A percentile compares a stretch with the other conserved stretches of the same genome.
These are phyloP conservation scores for Sabuloglossum arenarium DNA, from an alignment of 495 filamentous ascomycete genomes.

Conservation along the genomic window DNA sequence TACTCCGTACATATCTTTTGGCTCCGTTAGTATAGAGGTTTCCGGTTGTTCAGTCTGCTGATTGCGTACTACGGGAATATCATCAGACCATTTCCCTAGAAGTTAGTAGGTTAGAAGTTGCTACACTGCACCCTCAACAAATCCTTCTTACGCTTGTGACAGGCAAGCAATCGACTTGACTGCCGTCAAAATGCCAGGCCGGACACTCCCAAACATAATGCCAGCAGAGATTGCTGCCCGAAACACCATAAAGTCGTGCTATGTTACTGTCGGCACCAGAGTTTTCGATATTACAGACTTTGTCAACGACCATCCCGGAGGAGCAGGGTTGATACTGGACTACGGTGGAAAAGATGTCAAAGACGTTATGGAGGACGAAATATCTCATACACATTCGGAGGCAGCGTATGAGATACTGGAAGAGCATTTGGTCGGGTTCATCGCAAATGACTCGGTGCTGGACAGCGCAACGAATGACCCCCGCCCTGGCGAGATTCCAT, in stretches of 20 bases:
- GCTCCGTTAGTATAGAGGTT: too few relatives aligned
- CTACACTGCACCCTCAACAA: not conserved
- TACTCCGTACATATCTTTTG: too few relatives aligned
- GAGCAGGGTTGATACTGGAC: conserved; percentile 69
- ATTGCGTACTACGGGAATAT: too few relatives aligned
- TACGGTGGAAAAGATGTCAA: conserved; percentile 77
- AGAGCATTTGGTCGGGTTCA: conserved; percentile 62
- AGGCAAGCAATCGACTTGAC: not conserved
- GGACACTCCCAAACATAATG: conserved; percentile 59
- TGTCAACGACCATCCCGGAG: conserved; percentile 73
- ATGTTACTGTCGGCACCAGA: conserved; percentile 70
- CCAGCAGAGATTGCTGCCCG: conserved; percentile 59
- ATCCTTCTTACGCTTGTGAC: not conserved
- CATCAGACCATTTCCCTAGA: not conserved
- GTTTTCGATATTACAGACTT: conserved; percentile 94
- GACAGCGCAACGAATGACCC: conserved; percentile 23
- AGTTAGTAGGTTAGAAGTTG: too few relatives aligned
- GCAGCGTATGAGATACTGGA: conserved; percentile 86
- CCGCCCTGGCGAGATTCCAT: conserved; percentile 25
- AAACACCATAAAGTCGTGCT: conserved; percentile 69
- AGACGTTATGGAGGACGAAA: conserved; percentile 62
- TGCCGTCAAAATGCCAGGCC: conserved; percentile 12
- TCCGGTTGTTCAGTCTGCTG: too few relatives aligned
- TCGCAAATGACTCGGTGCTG: conserved; percentile 27
- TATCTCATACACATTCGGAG: conserved; percentile 70